Percentiles rank a stretch among this genome's conserved stretches.
These are phyloP conservation scores for Sisymbrium irio DNA, from an alignment of 345 rosid genomes.

Conservation along the genomic window DNA sequence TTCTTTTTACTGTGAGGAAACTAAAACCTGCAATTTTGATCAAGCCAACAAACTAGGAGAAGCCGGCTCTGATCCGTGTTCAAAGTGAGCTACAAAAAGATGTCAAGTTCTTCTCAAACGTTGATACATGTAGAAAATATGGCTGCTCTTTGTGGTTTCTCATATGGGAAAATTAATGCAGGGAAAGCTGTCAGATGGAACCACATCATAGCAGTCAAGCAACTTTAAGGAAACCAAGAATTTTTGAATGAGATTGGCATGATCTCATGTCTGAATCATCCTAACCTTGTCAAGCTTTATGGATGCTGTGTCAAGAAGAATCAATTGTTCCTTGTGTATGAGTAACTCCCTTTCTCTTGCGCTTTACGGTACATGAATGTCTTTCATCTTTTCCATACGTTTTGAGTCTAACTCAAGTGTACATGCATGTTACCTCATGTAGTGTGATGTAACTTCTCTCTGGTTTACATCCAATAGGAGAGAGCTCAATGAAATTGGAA, in stretches of 20 bases:
- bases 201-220: constrained; percentile 38
- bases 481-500: constrained; percentile 27
- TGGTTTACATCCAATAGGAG: background rate
- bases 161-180: background rate
- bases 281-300: constrained; percentile 41
- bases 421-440: background rate
- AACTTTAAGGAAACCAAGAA: constrained; percentile 44
- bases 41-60: no score
- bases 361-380: constrained; percentile 20
- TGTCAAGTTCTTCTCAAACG: no score
- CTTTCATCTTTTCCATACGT: background rate
- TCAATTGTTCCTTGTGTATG: constrained; percentile 39
- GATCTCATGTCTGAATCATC: constrained; percentile 44
- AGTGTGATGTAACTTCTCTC: background rate
- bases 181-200: constrained; percentile 23
- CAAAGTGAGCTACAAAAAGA: no score
- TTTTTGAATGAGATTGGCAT: constrained; percentile 44
- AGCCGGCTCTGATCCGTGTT: no score
- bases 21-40: no score
- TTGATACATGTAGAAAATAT: no score
- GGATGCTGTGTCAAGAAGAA: no score
- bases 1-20: no score
- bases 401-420: background rate
- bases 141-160: background rate
- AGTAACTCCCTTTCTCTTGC: constrained; percentile 43